A percentile compares a stretch with the other conserved stretches of the same genome.
These are phyloP conservation scores for Pulveroboletus frians DNA, from an alignment of 768 basidiomycete species.

Conservation along the genomic window DNA sequence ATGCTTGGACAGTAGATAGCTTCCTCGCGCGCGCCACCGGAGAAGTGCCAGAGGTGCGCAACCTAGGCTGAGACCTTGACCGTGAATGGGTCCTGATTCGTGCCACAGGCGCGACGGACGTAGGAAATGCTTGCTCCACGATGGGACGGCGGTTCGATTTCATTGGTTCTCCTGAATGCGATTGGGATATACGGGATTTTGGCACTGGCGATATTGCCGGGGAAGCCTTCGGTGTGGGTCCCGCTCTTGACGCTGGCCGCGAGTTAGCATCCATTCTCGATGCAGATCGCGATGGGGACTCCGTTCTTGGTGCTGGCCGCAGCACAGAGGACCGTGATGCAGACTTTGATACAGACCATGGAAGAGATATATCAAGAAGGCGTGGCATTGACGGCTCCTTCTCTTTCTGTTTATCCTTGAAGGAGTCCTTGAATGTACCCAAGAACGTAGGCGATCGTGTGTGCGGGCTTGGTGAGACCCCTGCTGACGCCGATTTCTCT, in stretches of 20 bases:
- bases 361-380: constrained; percentile 33
- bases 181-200: neutral
- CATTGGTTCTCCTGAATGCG: neutral
- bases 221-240: neutral
- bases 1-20: constrained; percentile 29
- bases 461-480: constrained; percentile 9
- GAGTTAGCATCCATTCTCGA: constrained; percentile 16
- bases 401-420: constrained; percentile 26
- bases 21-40: constrained; percentile 16
- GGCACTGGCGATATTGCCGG: neutral
- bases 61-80: constrained; percentile 35
- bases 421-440: constrained; percentile 15
- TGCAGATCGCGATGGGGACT: constrained; percentile 12
- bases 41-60: constrained; percentile 12
- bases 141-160: neutral
- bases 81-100: constrained; percentile 19
- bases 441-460: constrained; percentile 17
- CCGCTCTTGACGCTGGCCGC: constrained; percentile 15
- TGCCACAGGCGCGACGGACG: neutral
- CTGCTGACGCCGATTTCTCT: constrained; percentile 34
- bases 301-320: constrained; percentile 12
- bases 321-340: constrained; percentile 12
- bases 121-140: neutral
- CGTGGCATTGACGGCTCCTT: constrained; percentile 27
- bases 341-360: constrained; percentile 27